Conservation (phyloP, 1,284 basidiomycete genomes). For the Cutaneotrichosporon sp. region DNA sequence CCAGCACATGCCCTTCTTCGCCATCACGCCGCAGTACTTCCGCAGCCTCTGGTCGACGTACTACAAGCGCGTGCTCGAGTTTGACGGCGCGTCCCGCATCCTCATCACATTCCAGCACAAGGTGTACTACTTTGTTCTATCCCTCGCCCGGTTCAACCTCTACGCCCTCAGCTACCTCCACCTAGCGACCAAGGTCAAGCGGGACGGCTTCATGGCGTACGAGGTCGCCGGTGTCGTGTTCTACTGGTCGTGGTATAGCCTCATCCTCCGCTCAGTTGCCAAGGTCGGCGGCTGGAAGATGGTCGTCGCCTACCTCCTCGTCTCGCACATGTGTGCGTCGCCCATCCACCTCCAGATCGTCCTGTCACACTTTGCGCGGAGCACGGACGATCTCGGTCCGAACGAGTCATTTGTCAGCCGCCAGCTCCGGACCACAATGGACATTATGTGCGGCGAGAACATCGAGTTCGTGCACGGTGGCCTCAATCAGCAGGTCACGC, state of each 20-base stretch:
- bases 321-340: constrained; percentile 54
- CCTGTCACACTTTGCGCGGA: constrained; percentile 94
- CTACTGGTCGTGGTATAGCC: constrained; percentile 55
- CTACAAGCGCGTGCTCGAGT: constrained; percentile 80
- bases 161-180: constrained; percentile 82
- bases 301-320: constrained; percentile 51
- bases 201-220: constrained; percentile 45
- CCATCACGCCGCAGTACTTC: constrained; percentile 83
- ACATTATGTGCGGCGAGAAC: constrained; percentile 79
- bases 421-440: constrained; percentile 92
- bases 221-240: constrained; percentile 52
- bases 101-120: constrained; percentile 80
- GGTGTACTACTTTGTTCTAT: constrained; percentile 88
- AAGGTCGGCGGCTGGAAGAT: constrained; percentile 36
- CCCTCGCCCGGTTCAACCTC: constrained; percentile 91
- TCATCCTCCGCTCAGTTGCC: constrained; percentile 49
- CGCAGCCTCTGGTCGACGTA: constrained; percentile 85
- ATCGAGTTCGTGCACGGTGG: constrained; percentile 89
- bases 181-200: constrained; percentile 55
- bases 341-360: constrained; percentile 70
- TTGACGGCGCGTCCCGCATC: constrained; percentile 65
- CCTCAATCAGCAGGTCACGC: constrained; percentile 90
- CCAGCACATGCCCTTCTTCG: constrained; percentile 93
- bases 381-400: constrained; percentile 84
- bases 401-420: constrained; percentile 86